phyloP scores from a whole-genome alignment of 164 flowering plant species.

The Annona cherimola region DNA sequence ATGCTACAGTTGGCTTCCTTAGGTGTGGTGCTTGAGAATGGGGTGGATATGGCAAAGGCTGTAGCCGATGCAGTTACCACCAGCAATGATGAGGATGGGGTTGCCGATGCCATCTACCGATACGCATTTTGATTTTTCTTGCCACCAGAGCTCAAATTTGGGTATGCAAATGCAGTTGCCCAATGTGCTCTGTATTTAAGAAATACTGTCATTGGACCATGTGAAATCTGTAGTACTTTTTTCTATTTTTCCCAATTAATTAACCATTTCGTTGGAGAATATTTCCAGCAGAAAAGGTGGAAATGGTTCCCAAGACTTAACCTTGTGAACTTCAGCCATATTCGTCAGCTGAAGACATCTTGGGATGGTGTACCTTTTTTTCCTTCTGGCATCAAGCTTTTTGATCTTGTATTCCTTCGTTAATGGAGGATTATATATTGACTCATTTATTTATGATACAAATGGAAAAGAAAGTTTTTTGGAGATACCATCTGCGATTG shows the following conservation, averaged over 20 bases:
- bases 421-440: background rate
- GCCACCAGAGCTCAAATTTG: conserved; percentile 12
- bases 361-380: background rate
- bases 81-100: conserved; percentile 97
- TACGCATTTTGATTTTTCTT: conserved; percentile 92
- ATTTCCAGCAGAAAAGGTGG: background rate
- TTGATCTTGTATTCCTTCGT: background rate
- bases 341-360: background rate
- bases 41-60: conserved; percentile 81
- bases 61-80: conserved; percentile 68
- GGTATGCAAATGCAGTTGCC: background rate
- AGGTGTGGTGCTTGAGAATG: conserved; percentile 85
- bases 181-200: background rate
- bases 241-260: background rate
- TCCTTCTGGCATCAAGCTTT: background rate
- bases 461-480: background rate
- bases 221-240: background rate
- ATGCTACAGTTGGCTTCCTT: conserved; percentile 90
- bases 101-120: conserved; percentile 88
- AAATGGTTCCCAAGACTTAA: background rate
- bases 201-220: background rate
- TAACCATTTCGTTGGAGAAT: background rate
- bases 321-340: background rate
- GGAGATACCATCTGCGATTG: background rate
- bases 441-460: background rate